Conservation (phyloP, 805 yeast species). For the Naumovozyma castellii region DNA sequence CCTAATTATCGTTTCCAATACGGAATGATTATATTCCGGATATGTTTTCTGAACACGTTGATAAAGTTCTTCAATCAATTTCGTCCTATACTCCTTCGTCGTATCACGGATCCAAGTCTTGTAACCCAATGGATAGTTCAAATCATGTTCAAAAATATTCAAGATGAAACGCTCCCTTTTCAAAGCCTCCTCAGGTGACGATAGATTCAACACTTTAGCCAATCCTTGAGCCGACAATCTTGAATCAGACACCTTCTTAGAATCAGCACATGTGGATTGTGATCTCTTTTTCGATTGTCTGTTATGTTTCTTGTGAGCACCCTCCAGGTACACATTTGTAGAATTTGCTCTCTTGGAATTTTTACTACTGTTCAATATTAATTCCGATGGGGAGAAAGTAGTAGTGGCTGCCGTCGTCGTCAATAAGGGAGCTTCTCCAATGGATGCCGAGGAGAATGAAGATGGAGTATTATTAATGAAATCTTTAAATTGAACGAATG, state of each 20-base stretch:
- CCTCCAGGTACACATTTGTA: background rate
- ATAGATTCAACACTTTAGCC: conserved; percentile 41
- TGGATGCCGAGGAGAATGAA: no score
- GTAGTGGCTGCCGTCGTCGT: no score
- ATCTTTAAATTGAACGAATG: background rate
- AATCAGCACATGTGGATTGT: background rate
- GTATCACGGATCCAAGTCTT: conserved; percentile 84
- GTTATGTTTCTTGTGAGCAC: background rate
- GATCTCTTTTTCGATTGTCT: background rate
- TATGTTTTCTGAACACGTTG: conserved; percentile 38
- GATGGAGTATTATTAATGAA: background rate
- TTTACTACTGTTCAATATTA: background rate
- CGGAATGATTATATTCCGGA: conserved; percentile 38
- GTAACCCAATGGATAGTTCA: conserved; percentile 66
- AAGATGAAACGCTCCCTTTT: conserved; percentile 46
- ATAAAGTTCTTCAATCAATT: conserved; percentile 41
- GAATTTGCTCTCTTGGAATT: background rate
- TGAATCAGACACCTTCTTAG: conserved; percentile 36
- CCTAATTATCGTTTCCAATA: conserved; percentile 61
- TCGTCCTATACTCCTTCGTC: conserved; percentile 41
- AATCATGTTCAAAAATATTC: conserved; percentile 42
- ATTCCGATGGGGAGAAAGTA: background rate
- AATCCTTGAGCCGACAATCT: conserved; percentile 49
- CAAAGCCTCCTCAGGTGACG: conserved; percentile 45
- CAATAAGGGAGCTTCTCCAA: no score